Evolutionary conservation across 2,329 filamentous ascomycete species (phyloP), one percentile per base, ranked within the genome.

Genomic region (Arthroderma sp.): DNA sequence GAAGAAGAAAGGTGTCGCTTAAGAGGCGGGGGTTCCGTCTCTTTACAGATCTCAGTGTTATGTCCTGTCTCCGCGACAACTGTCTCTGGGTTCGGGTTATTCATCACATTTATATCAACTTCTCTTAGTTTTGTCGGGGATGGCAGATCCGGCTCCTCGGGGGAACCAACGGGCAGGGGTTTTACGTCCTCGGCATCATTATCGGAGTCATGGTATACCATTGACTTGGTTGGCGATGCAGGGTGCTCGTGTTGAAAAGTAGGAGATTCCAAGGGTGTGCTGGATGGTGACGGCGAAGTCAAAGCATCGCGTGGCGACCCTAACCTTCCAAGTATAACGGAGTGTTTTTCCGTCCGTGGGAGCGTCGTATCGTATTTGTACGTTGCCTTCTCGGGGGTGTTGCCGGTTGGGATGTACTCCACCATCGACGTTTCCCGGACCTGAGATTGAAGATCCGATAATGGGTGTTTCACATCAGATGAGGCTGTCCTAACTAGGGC

Each of bases 361-460:
- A 98, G 77, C 1, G 79, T 76, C 1, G 81, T 86, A 0, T 89
- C 87, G 66, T 88, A 95, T n/a, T 82, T 78, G 71, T 97, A 98
- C 55, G 83, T 78, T 31, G 79, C 76, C 73, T 91, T 93, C 66
- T 87, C 82, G 0, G 93, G 93, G 0, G 93, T 97, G 51, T 86
- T 79, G 55, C 93, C 91, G 0, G 93, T 97, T 0, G 87, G 81
- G 38, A 82, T 77, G 70, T 97, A 97, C 68, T 96, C 90, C 56
- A 83, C 79, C 55, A 97, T 77, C 3, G 77, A 71, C 1, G 84
- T 83, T 51, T 72, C 74, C 15, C 79, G 74, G 51, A 95, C 81
- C n/a, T 82, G 79, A 17, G 83, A 77, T 6, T 88, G 83, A 25
- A 98, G 81, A 51, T 83, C 79, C 25, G 77, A 73, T 4, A 97